These are phyloP conservation scores for Coniochaeta sp. DNA, from an alignment of 2,329 filamentous ascomycete species.

Conservation along the genomic window DNA sequence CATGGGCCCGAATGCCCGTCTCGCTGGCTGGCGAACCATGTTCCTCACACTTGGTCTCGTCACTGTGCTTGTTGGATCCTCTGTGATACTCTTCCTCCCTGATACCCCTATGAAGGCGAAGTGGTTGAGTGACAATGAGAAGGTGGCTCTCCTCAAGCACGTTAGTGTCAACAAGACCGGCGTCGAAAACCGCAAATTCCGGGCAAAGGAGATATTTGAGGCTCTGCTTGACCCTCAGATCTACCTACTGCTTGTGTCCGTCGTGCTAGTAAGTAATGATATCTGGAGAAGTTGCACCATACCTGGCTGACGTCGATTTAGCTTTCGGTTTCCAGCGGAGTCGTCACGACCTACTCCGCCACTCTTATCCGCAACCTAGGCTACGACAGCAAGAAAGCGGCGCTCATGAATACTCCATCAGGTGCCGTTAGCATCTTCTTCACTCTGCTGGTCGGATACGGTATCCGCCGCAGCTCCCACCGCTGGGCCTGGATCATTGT, in stretches of 20 bases:
- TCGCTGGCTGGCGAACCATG: constrained; percentile 40
- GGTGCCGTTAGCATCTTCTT: constrained; percentile 44
- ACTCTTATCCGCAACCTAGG: constrained; percentile 42
- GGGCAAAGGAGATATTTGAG: constrained; percentile 42
- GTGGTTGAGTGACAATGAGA: constrained; percentile 30
- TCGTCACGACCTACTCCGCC: constrained; percentile 46
- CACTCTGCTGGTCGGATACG: constrained; percentile 37
- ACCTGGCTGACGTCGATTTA: constrained; percentile 7
- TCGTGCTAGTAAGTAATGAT: constrained; percentile 33
- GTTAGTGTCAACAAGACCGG: constrained; percentile 52
- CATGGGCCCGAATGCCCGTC: constrained; percentile 22
- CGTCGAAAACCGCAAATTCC: constrained; percentile 45
- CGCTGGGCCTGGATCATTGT: constrained; percentile 42
- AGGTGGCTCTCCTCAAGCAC: constrained; percentile 40
- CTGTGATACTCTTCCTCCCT: constrained; percentile 35
- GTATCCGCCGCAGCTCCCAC: constrained; percentile 36
- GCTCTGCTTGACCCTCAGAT: constrained; percentile 43
- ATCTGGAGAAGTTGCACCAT: not conserved
- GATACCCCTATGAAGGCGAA: constrained; percentile 38
- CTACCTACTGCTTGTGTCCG: constrained; percentile 39
- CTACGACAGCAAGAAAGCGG: constrained; percentile 34
- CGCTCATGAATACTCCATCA: constrained; percentile 47
- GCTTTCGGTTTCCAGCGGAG: constrained; percentile 43
- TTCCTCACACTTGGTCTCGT: constrained; percentile 40
- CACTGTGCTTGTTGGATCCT: constrained; percentile 32